A percentile compares a stretch with the other conserved stretches of the same genome.
phyloP scores from a whole-genome alignment of 768 basidiomycete species.

The Gloeostereum incarnatum region DNA sequence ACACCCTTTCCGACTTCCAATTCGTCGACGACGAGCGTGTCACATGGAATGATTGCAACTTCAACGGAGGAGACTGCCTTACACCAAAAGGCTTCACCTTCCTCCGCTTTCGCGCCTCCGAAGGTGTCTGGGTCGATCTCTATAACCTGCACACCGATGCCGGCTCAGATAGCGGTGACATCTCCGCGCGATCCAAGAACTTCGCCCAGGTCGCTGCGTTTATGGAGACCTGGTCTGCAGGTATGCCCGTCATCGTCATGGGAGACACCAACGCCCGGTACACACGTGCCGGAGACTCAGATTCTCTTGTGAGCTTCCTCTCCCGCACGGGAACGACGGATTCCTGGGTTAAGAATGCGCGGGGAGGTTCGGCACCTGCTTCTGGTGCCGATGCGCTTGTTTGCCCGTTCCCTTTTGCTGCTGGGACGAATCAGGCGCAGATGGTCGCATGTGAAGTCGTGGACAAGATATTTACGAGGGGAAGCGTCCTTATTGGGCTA shows the following conservation, averaged over 20 bases:
- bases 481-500: constrained; percentile 14
- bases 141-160: constrained; percentile 31
- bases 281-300: constrained; percentile 20
- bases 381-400: constrained; percentile 16
- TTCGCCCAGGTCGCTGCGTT: constrained; percentile 21
- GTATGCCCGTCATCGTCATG: constrained; percentile 25
- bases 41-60: constrained; percentile 13
- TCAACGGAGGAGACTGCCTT: constrained; percentile 23
- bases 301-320: constrained; percentile 15
- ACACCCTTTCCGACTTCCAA: constrained; percentile 25
- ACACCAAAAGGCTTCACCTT: constrained; percentile 31
- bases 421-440: constrained; percentile 16
- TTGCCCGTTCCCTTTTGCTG: constrained; percentile 21
- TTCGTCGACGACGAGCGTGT: neutral
- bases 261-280: constrained; percentile 29
- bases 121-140: constrained; percentile 23
- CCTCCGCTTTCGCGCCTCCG: constrained; percentile 19
- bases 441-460: constrained; percentile 26
- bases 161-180: constrained; percentile 21
- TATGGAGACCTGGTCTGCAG: constrained; percentile 17
- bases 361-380: constrained; percentile 17
- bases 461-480: constrained; percentile 25
- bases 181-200: constrained; percentile 20
- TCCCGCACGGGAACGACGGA: constrained; percentile 15
- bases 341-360: constrained; percentile 20